Conservation (phyloP, 345 rosid genomes). For the Boechera stricta region DNA sequence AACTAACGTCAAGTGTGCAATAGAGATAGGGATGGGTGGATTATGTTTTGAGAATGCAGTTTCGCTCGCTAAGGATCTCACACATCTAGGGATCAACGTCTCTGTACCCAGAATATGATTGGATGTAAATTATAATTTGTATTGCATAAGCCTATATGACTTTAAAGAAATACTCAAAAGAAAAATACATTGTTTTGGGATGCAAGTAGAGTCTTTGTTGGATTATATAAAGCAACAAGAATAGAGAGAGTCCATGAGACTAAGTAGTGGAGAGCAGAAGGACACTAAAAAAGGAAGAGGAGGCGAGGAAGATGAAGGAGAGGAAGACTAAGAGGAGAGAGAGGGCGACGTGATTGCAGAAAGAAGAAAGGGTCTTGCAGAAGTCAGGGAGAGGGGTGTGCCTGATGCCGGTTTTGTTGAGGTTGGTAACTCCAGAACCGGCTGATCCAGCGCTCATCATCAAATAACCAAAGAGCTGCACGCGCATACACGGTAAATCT, state of each 20-base stretch:
- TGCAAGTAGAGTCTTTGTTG: constrained; percentile 23
- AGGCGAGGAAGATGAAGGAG: constrained; percentile 58
- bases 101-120: constrained; percentile 37
- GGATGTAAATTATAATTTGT: constrained; percentile 7
- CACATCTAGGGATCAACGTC: constrained; percentile 54
- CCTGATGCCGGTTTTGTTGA: constrained; percentile 77
- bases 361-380: constrained; percentile 72
- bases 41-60: constrained; percentile 68
- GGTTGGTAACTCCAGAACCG: constrained; percentile 74
- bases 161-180: constrained; percentile 3
- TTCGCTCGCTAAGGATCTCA: constrained; percentile 58
- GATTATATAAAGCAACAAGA: constrained; percentile 10
- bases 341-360: constrained; percentile 75
- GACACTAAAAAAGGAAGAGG: constrained; percentile 63
- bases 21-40: constrained; percentile 71
- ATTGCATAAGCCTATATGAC: not conserved
- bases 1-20: constrained; percentile 74
- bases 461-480: constrained; percentile 69
- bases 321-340: constrained; percentile 76
- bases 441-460: constrained; percentile 84
- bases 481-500: not conserved
- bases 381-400: constrained; percentile 80
- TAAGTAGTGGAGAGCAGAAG: constrained; percentile 58
- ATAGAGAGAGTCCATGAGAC: constrained; percentile 5
- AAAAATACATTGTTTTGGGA: constrained; percentile 16